A percentile compares a stretch with the other conserved stretches of the same genome.
These are phyloP conservation scores for Monilinia vaccinii-corymbosi DNA, from an alignment of 2,329 filamentous ascomycete genomes.

Conservation along the genomic window DNA sequence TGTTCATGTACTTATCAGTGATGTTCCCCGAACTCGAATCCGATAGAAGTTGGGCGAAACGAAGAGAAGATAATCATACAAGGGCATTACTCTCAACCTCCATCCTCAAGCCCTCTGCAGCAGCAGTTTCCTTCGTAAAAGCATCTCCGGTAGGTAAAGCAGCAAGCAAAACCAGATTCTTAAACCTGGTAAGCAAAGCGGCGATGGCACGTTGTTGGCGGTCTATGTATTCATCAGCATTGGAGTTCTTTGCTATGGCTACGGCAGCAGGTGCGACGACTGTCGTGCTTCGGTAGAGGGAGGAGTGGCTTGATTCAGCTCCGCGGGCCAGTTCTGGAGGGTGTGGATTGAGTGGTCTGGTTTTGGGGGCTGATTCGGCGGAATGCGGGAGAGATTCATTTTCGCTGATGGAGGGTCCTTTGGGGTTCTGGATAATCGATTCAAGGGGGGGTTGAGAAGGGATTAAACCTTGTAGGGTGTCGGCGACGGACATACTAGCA, in stretches of 20 bases:
- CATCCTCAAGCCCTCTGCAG: slow-evolving; percentile 26
- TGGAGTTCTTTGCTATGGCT: background rate
- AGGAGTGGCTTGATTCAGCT: background rate
- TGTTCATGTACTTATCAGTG: slow-evolving; percentile 9
- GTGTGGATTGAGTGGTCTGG: no score
- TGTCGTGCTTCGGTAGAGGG: background rate
- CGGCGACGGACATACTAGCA: background rate
- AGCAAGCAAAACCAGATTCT: slow-evolving; percentile 32
- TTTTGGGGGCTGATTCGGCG: background rate
- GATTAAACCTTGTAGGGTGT: background rate
- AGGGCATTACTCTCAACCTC: slow-evolving; percentile 28
- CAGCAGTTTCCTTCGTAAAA: slow-evolving; percentile 27
- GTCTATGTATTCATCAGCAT: slow-evolving; percentile 31
- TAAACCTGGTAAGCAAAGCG: slow-evolving; percentile 37
- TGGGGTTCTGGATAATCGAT: background rate
- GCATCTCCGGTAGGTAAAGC: slow-evolving; percentile 21
- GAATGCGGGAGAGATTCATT: background rate
- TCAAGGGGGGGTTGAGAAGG: background rate
- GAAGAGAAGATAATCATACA: slow-evolving; percentile 15
- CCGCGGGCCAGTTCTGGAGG: no score
- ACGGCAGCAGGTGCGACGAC: background rate
- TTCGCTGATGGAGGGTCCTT: background rate
- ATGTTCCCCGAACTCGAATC: background rate
- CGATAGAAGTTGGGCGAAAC: background rate
- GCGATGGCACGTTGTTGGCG: slow-evolving; percentile 38